Evolutionary conservation across 192 early-diverging fungal genomes (phyloP).

Genomic region (Fimicolochytrium jonesii): DNA sequence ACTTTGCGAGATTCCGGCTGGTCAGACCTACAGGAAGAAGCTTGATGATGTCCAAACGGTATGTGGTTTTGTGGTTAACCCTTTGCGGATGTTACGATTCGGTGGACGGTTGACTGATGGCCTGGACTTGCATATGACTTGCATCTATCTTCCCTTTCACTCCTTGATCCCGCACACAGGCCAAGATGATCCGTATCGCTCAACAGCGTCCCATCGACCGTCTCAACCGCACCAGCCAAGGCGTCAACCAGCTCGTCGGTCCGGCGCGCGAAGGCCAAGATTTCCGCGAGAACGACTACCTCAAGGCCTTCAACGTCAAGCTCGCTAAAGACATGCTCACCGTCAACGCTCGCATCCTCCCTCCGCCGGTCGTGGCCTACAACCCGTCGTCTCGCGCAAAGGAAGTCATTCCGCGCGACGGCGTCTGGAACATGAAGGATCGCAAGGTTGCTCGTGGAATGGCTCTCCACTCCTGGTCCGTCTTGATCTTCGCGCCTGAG

Average conservation of each 20-base stretch:
- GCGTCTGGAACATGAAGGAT: constrained; percentile 74
- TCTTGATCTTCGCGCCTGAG: constrained; percentile 56
- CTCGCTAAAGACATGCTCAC: constrained; percentile 18
- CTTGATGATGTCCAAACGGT: constrained; percentile 67
- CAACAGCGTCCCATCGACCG: constrained; percentile 25
- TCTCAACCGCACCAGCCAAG: constrained; percentile 19
- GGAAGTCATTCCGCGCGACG: constrained; percentile 33
- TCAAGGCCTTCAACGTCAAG: constrained; percentile 54
- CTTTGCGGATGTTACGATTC: not conserved
- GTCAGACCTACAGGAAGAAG: constrained; percentile 72
- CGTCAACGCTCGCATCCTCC: constrained; percentile 59
- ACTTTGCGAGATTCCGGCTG: constrained; percentile 66
- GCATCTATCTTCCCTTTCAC: constrained; percentile 7
- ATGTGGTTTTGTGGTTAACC: not conserved
- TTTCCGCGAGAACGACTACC: constrained; percentile 56
- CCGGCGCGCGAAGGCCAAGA: constrained; percentile 11
- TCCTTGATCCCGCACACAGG: not conserved
- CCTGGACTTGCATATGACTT: too few relatives aligned
- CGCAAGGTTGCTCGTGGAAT: constrained; percentile 55
- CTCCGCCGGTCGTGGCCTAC: constrained; percentile 55
- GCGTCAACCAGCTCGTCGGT: constrained; percentile 16
- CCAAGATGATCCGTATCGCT: constrained; percentile 35
- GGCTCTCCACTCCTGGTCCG: constrained; percentile 62
- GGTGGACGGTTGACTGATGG: not conserved
- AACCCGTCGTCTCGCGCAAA: constrained; percentile 15